Percentiles rank a stretch among this genome's conserved stretches.
These are phyloP conservation scores for Diaporthe citrichinensis DNA, from an alignment of 2,329 filamentous ascomycete species.

Conservation along the genomic window DNA sequence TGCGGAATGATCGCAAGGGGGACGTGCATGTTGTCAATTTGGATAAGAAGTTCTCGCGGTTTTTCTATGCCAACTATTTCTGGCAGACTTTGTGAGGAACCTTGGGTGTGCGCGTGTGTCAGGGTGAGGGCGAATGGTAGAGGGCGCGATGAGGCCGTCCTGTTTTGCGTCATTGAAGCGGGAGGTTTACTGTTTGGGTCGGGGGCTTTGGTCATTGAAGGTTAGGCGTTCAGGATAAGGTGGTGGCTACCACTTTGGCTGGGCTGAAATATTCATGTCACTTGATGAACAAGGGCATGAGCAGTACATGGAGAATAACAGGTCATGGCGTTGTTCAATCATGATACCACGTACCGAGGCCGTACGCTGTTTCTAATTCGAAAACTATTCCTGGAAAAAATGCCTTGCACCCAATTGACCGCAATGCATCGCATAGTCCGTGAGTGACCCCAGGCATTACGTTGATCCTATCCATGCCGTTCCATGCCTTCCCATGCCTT, in stretches of 20 bases:
- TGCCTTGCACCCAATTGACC: neutral
- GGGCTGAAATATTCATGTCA: neutral
- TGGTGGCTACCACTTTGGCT: neutral
- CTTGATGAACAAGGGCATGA: neutral
- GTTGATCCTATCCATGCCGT: neutral
- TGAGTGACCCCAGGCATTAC: constrained; percentile 1
- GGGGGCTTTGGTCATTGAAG: neutral
- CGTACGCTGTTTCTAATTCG: neutral
- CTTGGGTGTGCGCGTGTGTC: neutral
- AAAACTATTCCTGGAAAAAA: neutral
- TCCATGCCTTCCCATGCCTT: neutral
- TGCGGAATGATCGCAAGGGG: constrained; percentile 87
- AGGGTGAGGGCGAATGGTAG: neutral
- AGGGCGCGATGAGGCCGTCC: no score
- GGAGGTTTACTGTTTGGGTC: constrained; percentile 1
- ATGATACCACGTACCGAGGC: neutral
- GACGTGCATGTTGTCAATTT: constrained; percentile 97
- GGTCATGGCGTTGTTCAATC: constrained; percentile 6
- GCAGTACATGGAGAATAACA: neutral
- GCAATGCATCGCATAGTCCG: neutral
- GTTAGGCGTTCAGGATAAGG: constrained; percentile 26
- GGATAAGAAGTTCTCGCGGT: constrained; percentile 90
- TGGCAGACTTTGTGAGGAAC: constrained; percentile 84
- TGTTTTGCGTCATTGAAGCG: neutral
- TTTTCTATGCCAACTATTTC: constrained; percentile 96